Conservation (phyloP, 345 rosid species). For the Clarkia xantiana region DNA sequence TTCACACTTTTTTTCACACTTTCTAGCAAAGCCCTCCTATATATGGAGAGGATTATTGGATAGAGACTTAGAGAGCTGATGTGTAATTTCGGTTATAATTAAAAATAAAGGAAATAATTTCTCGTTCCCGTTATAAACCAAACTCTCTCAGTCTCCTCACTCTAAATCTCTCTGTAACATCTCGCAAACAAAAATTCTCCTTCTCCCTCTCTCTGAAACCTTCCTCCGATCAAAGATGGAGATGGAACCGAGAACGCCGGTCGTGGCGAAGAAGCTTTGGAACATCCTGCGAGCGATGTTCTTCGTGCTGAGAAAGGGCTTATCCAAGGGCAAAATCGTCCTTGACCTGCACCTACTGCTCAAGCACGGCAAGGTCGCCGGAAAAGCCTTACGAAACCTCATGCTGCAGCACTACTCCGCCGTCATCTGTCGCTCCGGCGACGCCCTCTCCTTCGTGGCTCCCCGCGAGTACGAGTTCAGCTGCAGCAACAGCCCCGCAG, state of each 20-base stretch:
- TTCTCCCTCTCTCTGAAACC: slow-evolving; percentile 3
- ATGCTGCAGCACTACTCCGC: slow-evolving; percentile 29
- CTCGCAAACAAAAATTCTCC: not conserved
- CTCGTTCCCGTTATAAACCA: slow-evolving; percentile 34
- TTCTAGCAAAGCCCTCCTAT: no score
- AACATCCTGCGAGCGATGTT: slow-evolving; percentile 27
- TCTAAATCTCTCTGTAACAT: not conserved
- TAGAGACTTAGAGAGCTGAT: no score
- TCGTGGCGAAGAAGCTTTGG: slow-evolving; percentile 47
- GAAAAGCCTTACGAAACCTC: slow-evolving; percentile 45
- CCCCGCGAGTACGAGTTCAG: slow-evolving; percentile 82
- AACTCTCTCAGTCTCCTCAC: slow-evolving; percentile 9
- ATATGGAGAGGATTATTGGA: no score
- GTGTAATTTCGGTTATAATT: not conserved
- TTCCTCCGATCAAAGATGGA: slow-evolving; percentile 18
- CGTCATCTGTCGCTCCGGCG: slow-evolving; percentile 61
- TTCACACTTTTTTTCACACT: no score
- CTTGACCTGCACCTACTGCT: slow-evolving; percentile 40
- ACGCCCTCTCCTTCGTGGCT: slow-evolving; percentile 45
- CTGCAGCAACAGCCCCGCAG: slow-evolving; percentile 83
- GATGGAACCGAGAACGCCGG: slow-evolving; percentile 30
- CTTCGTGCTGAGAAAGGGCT: slow-evolving; percentile 40
- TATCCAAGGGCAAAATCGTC: slow-evolving; percentile 41
- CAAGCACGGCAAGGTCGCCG: slow-evolving; percentile 39
- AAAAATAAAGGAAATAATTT: slow-evolving; percentile 19